Percentiles rank a stretch among this genome's conserved stretches.
Conservation (phyloP, 176 grass and related monocot genomes). For the Leersia perrieri region DNA sequence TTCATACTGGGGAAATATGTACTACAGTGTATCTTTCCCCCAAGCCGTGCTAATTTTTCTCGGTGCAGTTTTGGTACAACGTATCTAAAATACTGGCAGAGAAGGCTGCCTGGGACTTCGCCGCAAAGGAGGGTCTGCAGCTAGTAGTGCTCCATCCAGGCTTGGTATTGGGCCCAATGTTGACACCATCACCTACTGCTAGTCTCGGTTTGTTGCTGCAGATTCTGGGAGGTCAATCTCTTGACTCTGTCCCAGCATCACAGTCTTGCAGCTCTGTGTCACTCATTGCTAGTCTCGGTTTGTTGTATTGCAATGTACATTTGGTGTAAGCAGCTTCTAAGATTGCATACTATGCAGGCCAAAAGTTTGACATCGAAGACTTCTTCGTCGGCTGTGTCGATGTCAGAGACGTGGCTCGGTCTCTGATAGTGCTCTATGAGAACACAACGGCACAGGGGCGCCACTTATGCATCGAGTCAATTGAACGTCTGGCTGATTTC, state of each 20-base stretch:
- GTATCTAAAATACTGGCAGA: slow-evolving; percentile 65
- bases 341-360: slow-evolving; percentile 19
- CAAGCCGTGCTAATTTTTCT: not conserved
- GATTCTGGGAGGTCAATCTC: slow-evolving; percentile 22
- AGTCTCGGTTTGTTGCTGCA: slow-evolving; percentile 23
- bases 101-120: slow-evolving; percentile 57
- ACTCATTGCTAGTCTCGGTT: too few species aligned
- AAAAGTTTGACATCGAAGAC: slow-evolving; percentile 23
- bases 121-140: slow-evolving; percentile 37
- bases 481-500: slow-evolving; percentile 27
- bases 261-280: not conserved
- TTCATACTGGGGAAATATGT: not conserved
- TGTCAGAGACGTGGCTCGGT: slow-evolving; percentile 45
- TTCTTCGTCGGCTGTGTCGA: slow-evolving; percentile 41
- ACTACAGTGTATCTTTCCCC: not conserved
- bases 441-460: slow-evolving; percentile 37
- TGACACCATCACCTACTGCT: slow-evolving; percentile 21
- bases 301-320: not conserved
- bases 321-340: not conserved
- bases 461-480: slow-evolving; percentile 47
- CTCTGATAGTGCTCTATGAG: slow-evolving; percentile 44
- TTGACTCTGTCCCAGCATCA: not conserved
- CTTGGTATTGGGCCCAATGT: slow-evolving; percentile 40
- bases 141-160: slow-evolving; percentile 52
- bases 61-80: slow-evolving; percentile 45